Base-by-base conservation (phyloP, 371 early-diverging fungal genomes). In the Encephalitozoon romaleae region DNA sequence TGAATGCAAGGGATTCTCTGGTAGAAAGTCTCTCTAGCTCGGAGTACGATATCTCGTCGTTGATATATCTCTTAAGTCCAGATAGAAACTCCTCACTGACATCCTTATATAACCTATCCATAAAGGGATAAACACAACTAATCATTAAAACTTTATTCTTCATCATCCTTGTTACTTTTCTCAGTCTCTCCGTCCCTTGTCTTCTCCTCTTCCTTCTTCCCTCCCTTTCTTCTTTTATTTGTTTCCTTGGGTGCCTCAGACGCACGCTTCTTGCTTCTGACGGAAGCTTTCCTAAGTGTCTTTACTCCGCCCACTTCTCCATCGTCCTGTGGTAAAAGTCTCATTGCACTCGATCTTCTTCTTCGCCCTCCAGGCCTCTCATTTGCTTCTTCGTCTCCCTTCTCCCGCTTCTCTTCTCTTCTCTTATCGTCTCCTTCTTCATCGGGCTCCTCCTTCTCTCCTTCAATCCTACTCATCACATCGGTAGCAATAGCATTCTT, bases 81-180 rank as follows among this genome's bases (percentile, higher is more conserved):
- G 9, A 6, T 6, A 72, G n/a, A 41, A 72, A 45, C 32, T 63
- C 43, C 42, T 72, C 72, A 9, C 49, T 30, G 11, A 63, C 47
- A 42, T 72, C 72, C 41, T n/a, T 45, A 18, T 72, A 72, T 9
- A 72, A 25, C 41, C 34, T 30, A 26, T 72, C 47, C 72, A 72
- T 72, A 15, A 67, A 45, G 64, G 64, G 39, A 59, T 59, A 30
- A 54, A 18, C n/a, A 59, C 11, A 15, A 9, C 59, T 28, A 32
- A 59, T 18, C 59, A 59, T 59, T 59, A 59, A 59, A 30, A 59
- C 59, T 59, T 59, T 59, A 59, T 59, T 59, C 59, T 28, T 59
- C 30, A 26, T 30, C 34, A 32, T 38, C 11, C 28, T 21, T 38
- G 15, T 34, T 59, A 2, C 30, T 15, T 28, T 59, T 59, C 1